A percentile compares a stretch with the other conserved stretches of the same genome.
These are phyloP conservation scores for Myxozyma vanderwaltii DNA, from an alignment of 805 yeast genomes.

Conservation along the genomic window DNA sequence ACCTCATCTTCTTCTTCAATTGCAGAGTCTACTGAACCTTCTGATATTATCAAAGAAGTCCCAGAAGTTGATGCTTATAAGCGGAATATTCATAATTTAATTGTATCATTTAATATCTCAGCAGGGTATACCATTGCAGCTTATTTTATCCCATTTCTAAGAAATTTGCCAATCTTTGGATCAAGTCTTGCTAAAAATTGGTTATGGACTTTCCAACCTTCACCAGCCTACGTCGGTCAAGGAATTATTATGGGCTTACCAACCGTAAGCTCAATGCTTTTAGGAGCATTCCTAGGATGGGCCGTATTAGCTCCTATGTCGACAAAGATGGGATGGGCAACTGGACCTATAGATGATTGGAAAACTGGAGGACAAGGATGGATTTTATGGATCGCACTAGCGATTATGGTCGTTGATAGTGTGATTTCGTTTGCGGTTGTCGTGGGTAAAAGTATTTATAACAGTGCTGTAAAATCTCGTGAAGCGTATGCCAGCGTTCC, in stretches of 20 bases:
- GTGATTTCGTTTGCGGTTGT: constrained; percentile 70
- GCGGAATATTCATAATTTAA: constrained; percentile 62
- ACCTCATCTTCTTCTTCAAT: not conserved
- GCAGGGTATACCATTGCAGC: constrained; percentile 71
- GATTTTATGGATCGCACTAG: constrained; percentile 91
- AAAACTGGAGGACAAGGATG: constrained; percentile 93
- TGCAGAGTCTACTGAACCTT: not conserved
- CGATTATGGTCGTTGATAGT: constrained; percentile 93
- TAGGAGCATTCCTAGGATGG: constrained; percentile 93
- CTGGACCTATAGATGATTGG: constrained; percentile 91
- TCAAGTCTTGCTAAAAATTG: constrained; percentile 57
- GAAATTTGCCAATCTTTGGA: constrained; percentile 78
- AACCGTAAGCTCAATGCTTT: constrained; percentile 85
- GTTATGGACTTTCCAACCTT: constrained; percentile 89
- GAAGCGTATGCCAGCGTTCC: constrained; percentile 13
- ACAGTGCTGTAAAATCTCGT: constrained; percentile 3
- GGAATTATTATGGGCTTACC: constrained; percentile 97
- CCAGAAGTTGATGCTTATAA: constrained; percentile 36
- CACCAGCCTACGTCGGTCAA: constrained; percentile 97
- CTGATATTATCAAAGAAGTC: constrained; percentile 17
- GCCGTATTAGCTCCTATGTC: constrained; percentile 83
- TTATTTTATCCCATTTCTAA: constrained; percentile 71
- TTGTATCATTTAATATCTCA: constrained; percentile 65
- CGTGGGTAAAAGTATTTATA: constrained; percentile 24
- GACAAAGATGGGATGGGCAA: constrained; percentile 75